These are phyloP conservation scores for Saururus chinensis DNA, from an alignment of 164 flowering plant species.

Conservation along the genomic window DNA sequence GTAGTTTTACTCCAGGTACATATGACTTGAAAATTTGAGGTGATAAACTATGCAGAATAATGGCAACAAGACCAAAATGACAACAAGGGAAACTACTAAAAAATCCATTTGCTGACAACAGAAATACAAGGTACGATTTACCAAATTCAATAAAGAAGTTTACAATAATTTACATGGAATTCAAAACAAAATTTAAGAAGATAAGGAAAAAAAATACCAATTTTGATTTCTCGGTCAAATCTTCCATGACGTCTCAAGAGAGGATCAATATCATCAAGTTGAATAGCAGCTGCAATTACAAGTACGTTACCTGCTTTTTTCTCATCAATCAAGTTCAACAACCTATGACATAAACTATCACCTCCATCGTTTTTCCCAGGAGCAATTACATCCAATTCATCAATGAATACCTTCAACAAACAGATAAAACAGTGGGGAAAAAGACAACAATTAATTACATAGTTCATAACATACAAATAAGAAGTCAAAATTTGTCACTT, in stretches of 20 bases:
- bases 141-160: no score
- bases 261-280: constrained; percentile 84
- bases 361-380: constrained; percentile 86
- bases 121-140: no score
- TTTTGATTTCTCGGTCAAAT: constrained; percentile 86
- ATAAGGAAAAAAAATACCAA: constrained; percentile 32
- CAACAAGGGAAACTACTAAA: no score
- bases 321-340: constrained; percentile 90
- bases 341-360: constrained; percentile 74
- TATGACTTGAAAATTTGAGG: no score
- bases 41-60: no score
- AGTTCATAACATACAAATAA: no score
- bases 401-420: constrained; percentile 65
- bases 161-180: no score
- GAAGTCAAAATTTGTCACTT: no score
- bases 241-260: constrained; percentile 94
- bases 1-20: no score
- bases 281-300: constrained; percentile 80
- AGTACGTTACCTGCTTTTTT: constrained; percentile 49
- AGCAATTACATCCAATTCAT: constrained; percentile 96
- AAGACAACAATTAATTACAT: background rate
- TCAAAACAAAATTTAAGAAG: no score
- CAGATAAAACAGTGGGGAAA: background rate
- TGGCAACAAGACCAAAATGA: no score
- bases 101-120: no score